Base-by-base conservation (phyloP, 345 rosid species). In the Turritis glabra region DNA sequence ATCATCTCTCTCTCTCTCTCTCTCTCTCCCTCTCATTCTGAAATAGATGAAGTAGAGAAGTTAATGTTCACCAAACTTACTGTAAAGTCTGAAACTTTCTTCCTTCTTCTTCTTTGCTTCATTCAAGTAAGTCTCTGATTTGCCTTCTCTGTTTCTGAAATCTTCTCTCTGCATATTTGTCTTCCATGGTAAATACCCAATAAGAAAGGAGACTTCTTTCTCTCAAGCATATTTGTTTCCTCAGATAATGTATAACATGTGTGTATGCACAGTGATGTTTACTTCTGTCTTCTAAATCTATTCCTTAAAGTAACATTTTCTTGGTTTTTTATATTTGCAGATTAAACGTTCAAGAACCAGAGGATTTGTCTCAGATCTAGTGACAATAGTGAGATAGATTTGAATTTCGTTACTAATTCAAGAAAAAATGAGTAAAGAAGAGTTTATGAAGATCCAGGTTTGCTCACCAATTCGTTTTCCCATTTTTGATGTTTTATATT, bases 381-480 rank as follows among this genome's bases (percentile, higher is more conserved):
- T 56, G 10, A 30, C 65, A 17, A 21, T 38, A 74, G 40, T 19
- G 15, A 58, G 8, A 68, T 30, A 59, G 14, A 59, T 23, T 74
- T 35, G 3, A 66, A 74, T 22, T 67, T 53, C 22, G 21, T 40
- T 10, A 59, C 19, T 4, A 69, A 8, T 32, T 15, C 5, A 26
- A 35, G 30, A n/a, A 55, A 78, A 80, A 61, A 93, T 91, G 98
- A 93, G 96, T 86, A 93, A 91, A 85, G 98, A 93, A 76, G 98
- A 93, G 94, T 80, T 93, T 78, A 83, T 93, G 91, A 93, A 89
- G 89, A 88, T 91, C 84, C 92, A 93, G 94, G 98, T 91, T 77
- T 66, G 54, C 30, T 51, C 73, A n/a, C 23, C 40, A 57, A 30
- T 9, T n/a, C n/a, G 26, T 65, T 53, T 17, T 40, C 33, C 22